phyloP scores from a whole-genome alignment of 192 early-diverging fungal genomes.

The Coemansia sp. region DNA sequence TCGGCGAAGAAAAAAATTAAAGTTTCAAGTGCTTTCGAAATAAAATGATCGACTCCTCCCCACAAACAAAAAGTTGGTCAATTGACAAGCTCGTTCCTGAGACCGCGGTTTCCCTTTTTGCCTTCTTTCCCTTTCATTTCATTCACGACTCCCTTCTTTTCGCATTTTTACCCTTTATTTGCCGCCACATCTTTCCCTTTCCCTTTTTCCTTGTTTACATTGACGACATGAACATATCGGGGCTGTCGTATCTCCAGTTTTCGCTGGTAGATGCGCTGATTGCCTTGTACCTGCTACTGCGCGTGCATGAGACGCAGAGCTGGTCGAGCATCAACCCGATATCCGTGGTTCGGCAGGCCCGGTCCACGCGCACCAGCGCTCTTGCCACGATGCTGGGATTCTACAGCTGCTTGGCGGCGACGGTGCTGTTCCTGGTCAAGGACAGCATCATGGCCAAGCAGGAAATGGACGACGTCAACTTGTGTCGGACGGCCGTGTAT shows the following conservation, averaged over 20 bases:
- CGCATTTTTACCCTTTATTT: too few relatives aligned
- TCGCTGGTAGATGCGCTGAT: conserved; percentile 44
- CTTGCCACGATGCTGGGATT: conserved; percentile 25
- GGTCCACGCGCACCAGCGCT: conserved; percentile 12
- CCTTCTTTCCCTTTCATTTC: too few relatives aligned
- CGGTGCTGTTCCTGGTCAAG: conserved; percentile 27
- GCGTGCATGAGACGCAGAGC: conserved; percentile 19
- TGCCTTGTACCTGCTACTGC: conserved; percentile 28
- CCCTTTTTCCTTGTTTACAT: background rate
- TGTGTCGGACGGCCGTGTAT: conserved; percentile 38
- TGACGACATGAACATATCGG: conserved; percentile 51
- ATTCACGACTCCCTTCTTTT: too few relatives aligned
- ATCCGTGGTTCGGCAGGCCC: conserved; percentile 24
- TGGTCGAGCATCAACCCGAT: conserved; percentile 39
- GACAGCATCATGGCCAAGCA: conserved; percentile 45
- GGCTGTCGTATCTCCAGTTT: conserved; percentile 50
- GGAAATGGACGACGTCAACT: conserved; percentile 39
- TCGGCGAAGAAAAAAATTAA: too few relatives aligned
- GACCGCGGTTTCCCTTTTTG: too few relatives aligned
- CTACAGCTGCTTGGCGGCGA: conserved; percentile 28
- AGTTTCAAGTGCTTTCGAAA: too few relatives aligned
- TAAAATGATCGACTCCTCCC: too few relatives aligned
- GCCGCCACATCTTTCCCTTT: too few relatives aligned
- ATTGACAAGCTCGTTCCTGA: too few relatives aligned
- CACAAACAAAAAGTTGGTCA: too few relatives aligned